Conservation (phyloP, 352 stramenopile species). For the Globisporangium recalcitrans region DNA sequence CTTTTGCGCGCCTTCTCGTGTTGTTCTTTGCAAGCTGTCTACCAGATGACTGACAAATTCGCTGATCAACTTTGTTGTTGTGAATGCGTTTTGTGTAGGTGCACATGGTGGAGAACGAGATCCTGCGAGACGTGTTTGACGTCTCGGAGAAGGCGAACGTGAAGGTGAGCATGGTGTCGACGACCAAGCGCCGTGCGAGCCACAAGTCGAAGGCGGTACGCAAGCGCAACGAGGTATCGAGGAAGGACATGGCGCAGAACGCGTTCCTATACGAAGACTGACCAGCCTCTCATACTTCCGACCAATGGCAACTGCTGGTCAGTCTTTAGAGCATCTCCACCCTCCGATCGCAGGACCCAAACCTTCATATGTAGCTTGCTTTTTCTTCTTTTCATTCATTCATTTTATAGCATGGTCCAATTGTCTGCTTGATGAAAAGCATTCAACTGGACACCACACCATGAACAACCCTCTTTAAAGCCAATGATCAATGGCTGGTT, state of each 20-base stretch:
- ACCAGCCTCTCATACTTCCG: background rate
- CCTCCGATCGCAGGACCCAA: background rate
- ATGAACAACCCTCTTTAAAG: background rate
- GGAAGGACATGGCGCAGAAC: conserved; percentile 53
- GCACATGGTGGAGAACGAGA: conserved; percentile 49
- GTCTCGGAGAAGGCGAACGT: conserved; percentile 42
- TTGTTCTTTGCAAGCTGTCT: background rate
- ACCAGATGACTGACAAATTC: background rate
- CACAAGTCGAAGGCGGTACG: conserved; percentile 43
- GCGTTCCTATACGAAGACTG: conserved; percentile 66
- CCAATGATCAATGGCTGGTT: background rate
- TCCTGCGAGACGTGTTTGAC: conserved; percentile 60
- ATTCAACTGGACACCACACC: background rate
- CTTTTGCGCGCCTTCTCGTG: background rate
- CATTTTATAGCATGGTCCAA: background rate
- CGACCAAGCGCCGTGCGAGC: conserved; percentile 38
- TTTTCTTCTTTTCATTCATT: background rate
- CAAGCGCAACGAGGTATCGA: conserved; percentile 49
- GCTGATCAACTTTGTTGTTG: background rate
- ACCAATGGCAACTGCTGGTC: background rate
- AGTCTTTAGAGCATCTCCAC: background rate
- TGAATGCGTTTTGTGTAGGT: too few species aligned
- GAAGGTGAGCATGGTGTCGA: conserved; percentile 46
- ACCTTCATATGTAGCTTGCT: background rate
- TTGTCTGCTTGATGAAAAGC: background rate